These are phyloP conservation scores for Arthrobotrys sinensis DNA, from an alignment of 2,329 filamentous ascomycete species.

Conservation along the genomic window DNA sequence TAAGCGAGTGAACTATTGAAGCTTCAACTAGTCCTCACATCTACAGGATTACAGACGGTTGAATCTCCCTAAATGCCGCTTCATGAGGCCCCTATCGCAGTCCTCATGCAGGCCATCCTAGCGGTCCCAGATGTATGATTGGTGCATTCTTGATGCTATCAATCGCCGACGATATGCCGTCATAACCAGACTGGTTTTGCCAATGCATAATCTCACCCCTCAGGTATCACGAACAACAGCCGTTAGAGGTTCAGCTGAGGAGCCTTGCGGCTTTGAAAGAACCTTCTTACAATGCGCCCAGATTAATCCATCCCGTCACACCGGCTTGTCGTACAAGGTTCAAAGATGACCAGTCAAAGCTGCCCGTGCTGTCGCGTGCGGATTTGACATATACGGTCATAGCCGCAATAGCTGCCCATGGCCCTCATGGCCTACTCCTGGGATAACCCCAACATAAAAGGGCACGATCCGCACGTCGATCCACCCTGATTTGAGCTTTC, in stretches of 20 bases:
- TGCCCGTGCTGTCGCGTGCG: constrained; percentile 48
- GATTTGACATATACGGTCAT: constrained; percentile 32
- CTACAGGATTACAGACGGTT: constrained; percentile 39
- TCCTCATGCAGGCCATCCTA: constrained; percentile 27
- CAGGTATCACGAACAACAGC: constrained; percentile 22
- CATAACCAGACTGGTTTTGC: constrained; percentile 25
- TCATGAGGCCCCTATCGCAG: constrained; percentile 47
- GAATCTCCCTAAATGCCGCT: constrained; percentile 60
- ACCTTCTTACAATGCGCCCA: neutral
- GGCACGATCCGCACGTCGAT: constrained; percentile 39
- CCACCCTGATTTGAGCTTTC: constrained; percentile 11
- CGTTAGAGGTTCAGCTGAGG: constrained; percentile 31
- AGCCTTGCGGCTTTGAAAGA: constrained; percentile 19
- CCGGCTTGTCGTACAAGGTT: constrained; percentile 39
- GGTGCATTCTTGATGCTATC: constrained; percentile 46
- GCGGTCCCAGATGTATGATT: constrained; percentile 37
- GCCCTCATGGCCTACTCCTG: constrained; percentile 1
- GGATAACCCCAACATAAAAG: constrained; percentile 43
- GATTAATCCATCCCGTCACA: constrained; percentile 30
- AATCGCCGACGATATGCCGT: constrained; percentile 52
- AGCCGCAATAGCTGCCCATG: constrained; percentile 5
- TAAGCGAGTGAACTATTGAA: constrained; percentile 52
- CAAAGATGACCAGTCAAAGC: neutral
- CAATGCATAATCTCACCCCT: constrained; percentile 26
- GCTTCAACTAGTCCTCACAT: constrained; percentile 27